Evolutionary conservation across 306 rosid genomes (phyloP), one percentile per base, ranked within the genome.

Genomic region (Cicer judaicum): DNA sequence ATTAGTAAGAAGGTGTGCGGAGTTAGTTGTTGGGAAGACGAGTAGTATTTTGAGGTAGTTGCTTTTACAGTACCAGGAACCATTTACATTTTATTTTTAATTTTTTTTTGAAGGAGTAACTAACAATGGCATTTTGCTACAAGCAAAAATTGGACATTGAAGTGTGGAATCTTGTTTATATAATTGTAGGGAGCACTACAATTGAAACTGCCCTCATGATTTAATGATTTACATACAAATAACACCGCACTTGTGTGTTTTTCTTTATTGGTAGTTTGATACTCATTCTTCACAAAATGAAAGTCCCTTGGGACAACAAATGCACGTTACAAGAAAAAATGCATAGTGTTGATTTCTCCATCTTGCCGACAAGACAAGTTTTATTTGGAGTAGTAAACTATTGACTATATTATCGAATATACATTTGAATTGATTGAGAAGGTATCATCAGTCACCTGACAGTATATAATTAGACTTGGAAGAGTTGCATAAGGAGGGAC

Each of bases 281-380:
- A 61, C 44, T 29, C 21, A 11, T 24, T 57, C 62, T 7, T 68
- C 24, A 40, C 54, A 13, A 52, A 74, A 50, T 10, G 34, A 21
- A 68, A 16, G 47, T 75, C 62, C 73, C 67, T 63, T 34, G 19
- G 36, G 56, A 72, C 39, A 52, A 16, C 76, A 73, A 61, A 66
- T 12, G 36, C 75, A 71, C 41, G 70, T 52, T 21, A 63, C 24
- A 43, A 46, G 64, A 66, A 68, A 74, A 47, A 61, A 34, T 42
- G 73, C 49, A 43, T 43, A 36, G 59, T 38, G 15, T 12, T 68
- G 42, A 44, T 59, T 15, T 69, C 40, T 69, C 62, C 19, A 69
- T 59, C 19, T 70, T 60, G 19, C 38, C 5, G 12, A 6, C 68
- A 14, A 9, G 14, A 29, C 68, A 57, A 36, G 43, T 48, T 77